phyloP scores from a whole-genome alignment of 2,329 filamentous ascomycete genomes.

The Alternaria tenuissima region DNA sequence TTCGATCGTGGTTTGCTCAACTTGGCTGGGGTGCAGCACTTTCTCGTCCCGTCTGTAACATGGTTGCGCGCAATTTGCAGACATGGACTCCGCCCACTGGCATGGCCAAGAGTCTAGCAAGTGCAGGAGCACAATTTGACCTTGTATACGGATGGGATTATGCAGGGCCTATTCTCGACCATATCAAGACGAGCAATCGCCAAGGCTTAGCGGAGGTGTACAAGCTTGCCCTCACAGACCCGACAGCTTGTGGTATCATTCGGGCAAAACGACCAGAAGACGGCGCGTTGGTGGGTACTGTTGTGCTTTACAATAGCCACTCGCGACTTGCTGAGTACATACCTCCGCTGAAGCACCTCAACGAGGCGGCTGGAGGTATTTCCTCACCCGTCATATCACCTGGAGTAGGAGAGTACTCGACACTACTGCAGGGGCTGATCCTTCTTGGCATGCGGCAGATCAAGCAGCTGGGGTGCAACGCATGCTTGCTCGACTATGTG shows the following conservation, averaged over 20 bases:
- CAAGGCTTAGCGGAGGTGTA: slow-evolving; percentile 84
- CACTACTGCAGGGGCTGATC: slow-evolving; percentile 78
- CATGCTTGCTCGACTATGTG: slow-evolving; percentile 82
- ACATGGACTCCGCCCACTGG: slow-evolving; percentile 80
- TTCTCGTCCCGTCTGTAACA: slow-evolving; percentile 71
- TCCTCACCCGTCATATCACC: slow-evolving; percentile 80
- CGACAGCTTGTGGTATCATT: slow-evolving; percentile 79
- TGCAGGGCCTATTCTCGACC: slow-evolving; percentile 74
- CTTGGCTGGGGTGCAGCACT: slow-evolving; percentile 83
- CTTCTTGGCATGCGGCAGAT: slow-evolving; percentile 83
- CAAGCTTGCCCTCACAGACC: slow-evolving; percentile 74
- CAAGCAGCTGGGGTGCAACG: slow-evolving; percentile 77
- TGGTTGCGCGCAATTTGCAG: slow-evolving; percentile 75
- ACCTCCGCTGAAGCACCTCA: slow-evolving; percentile 69
- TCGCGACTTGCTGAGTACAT: slow-evolving; percentile 74
- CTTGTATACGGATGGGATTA: slow-evolving; percentile 83
- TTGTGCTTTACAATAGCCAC: slow-evolving; percentile 78
- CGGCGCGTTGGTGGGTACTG: slow-evolving; percentile 75
- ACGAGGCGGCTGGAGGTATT: slow-evolving; percentile 74
- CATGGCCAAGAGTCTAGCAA: slow-evolving; percentile 75
- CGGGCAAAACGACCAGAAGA: slow-evolving; percentile 76
- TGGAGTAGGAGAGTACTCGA: slow-evolving; percentile 71
- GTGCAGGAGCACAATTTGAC: slow-evolving; percentile 79
- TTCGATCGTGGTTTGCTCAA: slow-evolving; percentile 85
- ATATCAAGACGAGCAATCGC: slow-evolving; percentile 76